These are phyloP conservation scores for Posidonia australis DNA, from an alignment of 106 monocot species.

Conservation along the genomic window DNA sequence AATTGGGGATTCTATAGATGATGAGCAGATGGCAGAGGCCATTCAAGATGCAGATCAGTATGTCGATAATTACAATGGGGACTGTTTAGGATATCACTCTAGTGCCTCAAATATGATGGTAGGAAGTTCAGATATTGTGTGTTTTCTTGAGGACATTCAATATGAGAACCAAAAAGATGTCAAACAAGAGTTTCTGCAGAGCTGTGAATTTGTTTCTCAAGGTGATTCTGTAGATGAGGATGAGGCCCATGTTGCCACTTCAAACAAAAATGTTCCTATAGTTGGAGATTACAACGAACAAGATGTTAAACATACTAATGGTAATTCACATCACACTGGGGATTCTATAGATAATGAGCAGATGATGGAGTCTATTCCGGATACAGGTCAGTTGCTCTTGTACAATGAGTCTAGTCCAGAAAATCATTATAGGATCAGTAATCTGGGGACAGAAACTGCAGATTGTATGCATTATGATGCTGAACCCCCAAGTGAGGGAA, in stretches of 20 bases:
- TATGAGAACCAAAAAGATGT: background rate
- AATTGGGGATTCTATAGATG: constrained; percentile 1
- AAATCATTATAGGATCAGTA: background rate
- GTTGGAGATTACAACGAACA: background rate
- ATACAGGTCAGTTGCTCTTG: background rate
- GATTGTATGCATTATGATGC: background rate
- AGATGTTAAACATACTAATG: background rate
- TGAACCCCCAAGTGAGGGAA: background rate
- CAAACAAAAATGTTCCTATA: too few relatives aligned
- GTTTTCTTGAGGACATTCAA: constrained; percentile 1
- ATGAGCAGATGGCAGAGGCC: background rate
- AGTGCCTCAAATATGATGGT: background rate
- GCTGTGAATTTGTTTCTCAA: background rate
- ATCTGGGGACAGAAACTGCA: background rate
- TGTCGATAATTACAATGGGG: background rate
- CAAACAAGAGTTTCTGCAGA: background rate
- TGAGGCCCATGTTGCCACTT: background rate
- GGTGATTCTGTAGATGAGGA: background rate
- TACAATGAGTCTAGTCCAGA: background rate
- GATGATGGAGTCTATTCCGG: background rate
- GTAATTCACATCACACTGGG: constrained; percentile 2
- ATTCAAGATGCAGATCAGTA: background rate
- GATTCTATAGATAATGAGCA: background rate
- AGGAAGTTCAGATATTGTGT: background rate
- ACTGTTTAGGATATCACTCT: background rate